These are phyloP conservation scores for Neonectria hederae DNA, from an alignment of 2,329 filamentous ascomycete genomes.

Conservation along the genomic window DNA sequence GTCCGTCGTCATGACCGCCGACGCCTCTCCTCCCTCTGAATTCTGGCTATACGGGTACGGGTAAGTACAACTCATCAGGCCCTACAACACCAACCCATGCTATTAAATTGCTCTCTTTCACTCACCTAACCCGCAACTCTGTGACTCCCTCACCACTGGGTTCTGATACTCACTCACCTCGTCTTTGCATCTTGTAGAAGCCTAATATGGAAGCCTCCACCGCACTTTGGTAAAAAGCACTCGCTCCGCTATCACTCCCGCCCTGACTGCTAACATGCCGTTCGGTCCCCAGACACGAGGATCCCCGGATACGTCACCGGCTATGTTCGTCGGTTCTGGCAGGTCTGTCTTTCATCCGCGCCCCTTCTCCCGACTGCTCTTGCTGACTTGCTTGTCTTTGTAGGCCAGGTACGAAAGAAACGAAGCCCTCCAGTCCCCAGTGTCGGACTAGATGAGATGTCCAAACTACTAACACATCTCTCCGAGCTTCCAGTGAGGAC, in stretches of 20 bases:
- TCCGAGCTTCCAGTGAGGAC: conserved; percentile 73
- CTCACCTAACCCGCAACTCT: conserved; percentile 1
- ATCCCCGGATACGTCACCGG: conserved; percentile 91
- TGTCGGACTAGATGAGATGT: background rate
- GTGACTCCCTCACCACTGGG: conserved; percentile 1
- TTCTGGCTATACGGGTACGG: conserved; percentile 99
- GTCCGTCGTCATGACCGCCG: conserved; percentile 49
- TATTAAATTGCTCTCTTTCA: background rate
- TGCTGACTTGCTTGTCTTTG: conserved; percentile 16
- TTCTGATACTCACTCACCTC: conserved; percentile 18
- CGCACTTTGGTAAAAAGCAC: conserved; percentile 79
- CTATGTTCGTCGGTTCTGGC: conserved; percentile 97
- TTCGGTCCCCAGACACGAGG: conserved; percentile 71
- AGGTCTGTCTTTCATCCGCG: conserved; percentile 68
- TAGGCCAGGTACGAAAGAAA: conserved; percentile 48
- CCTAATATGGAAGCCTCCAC: conserved; percentile 97
- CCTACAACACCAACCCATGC: background rate
- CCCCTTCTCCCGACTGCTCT: conserved; percentile 4
- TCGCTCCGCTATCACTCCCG: conserved; percentile 8
- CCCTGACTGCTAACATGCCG: conserved; percentile 17
- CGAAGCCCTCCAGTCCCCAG: background rate
- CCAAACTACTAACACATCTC: conserved; percentile 13
- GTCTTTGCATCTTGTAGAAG: conserved; percentile 61
- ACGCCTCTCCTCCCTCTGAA: conserved; percentile 60
- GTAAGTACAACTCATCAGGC: conserved; percentile 58